Percentiles rank a stretch among this genome's conserved stretches.
These are phyloP conservation scores for Biscutella laevigata DNA, from an alignment of 441 rosid genomes.

Conservation along the genomic window DNA sequence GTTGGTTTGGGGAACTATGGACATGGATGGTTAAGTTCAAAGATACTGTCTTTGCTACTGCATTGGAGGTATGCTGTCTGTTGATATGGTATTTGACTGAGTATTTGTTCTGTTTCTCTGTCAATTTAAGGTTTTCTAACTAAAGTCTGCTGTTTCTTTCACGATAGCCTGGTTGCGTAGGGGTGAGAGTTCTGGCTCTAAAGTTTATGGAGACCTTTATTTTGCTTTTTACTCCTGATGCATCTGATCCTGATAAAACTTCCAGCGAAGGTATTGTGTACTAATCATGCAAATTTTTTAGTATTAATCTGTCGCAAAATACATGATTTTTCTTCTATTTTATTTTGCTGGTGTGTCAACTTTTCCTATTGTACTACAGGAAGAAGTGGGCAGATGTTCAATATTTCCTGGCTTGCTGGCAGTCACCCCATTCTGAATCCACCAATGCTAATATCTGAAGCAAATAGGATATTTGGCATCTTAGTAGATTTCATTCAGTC, in stretches of 20 bases:
- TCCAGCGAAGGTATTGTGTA: conserved; percentile 55
- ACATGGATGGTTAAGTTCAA: conserved; percentile 78
- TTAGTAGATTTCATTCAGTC: conserved; percentile 62
- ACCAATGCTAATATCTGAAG: conserved; percentile 58
- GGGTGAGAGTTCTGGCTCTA: conserved; percentile 69
- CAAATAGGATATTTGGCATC: conserved; percentile 48
- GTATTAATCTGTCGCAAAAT: conserved; percentile 1
- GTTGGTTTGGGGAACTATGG: conserved; percentile 87
- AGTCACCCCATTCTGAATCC: conserved; percentile 78
- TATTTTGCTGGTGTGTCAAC: conserved; percentile 14
- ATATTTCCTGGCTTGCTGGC: conserved; percentile 69
- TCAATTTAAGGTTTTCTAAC: conserved; percentile 24
- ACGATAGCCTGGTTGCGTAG: conserved; percentile 71
- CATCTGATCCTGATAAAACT: conserved; percentile 47
- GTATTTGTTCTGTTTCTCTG: conserved; percentile 10
- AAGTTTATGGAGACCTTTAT: conserved; percentile 86
- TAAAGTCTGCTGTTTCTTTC: conserved; percentile 16
- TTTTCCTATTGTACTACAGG: conserved; percentile 40
- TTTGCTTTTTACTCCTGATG: conserved; percentile 70
- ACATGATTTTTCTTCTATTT: neutral
- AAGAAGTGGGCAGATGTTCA: conserved; percentile 46
- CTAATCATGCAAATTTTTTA: neutral
- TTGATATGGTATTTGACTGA: neutral
- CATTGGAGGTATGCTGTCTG: conserved; percentile 53
- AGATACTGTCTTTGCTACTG: conserved; percentile 56